These are phyloP conservation scores for Adiantum capillusveneris DNA, from an alignment of 75 land plant genomes.

Conservation along the genomic window DNA sequence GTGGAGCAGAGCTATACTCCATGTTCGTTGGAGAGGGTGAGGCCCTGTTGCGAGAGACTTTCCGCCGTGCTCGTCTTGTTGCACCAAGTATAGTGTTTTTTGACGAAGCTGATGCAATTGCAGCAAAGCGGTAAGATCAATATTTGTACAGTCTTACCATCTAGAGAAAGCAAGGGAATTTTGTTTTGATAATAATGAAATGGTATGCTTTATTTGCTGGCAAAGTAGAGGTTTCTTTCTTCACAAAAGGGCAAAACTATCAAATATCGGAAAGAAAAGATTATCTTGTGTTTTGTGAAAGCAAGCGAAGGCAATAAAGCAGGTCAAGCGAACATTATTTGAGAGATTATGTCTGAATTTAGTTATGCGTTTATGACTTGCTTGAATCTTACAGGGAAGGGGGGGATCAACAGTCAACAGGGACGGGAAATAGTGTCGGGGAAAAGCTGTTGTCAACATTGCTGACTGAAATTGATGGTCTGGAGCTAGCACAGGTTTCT, in stretches of 20 bases:
- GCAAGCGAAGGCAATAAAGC: too few species aligned
- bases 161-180: too few species aligned
- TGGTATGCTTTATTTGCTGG: too few species aligned
- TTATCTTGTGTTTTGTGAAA: too few species aligned
- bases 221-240: too few species aligned
- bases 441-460: conserved; percentile 86
- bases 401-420: conserved; percentile 43
- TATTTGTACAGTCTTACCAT: too few species aligned
- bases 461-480: conserved; percentile 89
- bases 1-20: conserved; percentile 86
- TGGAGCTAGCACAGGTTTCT: conserved; percentile 54
- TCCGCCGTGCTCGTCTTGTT: conserved; percentile 74
- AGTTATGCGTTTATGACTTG: too few species aligned
- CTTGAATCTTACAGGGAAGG: not conserved
- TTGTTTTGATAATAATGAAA: too few species aligned
- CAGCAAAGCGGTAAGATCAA: conserved; percentile 58
- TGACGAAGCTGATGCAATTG: conserved; percentile 83
- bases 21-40: conserved; percentile 98
- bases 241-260: too few species aligned
- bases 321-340: too few species aligned
- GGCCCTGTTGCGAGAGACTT: conserved; percentile 70
- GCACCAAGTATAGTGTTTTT: conserved; percentile 89
- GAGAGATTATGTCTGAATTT: too few species aligned
- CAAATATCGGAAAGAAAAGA: too few species aligned
- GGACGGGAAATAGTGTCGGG: conserved; percentile 42